A percentile compares a stretch with the other conserved stretches of the same genome.
phyloP scores from a whole-genome alignment of 768 basidiomycete species.

The Phlebiopsis flavidoalba region DNA sequence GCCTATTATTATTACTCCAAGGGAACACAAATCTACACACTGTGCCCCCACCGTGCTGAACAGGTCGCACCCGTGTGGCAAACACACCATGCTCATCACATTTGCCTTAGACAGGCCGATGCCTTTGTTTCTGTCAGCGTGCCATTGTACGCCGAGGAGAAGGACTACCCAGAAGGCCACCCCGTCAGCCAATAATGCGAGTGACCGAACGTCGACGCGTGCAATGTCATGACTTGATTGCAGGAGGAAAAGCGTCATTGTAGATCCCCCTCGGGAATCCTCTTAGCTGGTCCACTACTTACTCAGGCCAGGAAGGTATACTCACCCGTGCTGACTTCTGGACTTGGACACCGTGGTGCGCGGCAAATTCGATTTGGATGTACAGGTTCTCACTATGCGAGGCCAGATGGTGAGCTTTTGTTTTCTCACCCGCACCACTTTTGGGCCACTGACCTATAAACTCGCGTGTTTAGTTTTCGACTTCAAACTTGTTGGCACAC shows the following conservation, averaged over 20 bases:
- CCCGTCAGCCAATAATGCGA: slow-evolving; percentile 34
- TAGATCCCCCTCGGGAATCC: slow-evolving; percentile 52
- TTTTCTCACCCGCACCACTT: background rate
- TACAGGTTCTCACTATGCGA: slow-evolving; percentile 57
- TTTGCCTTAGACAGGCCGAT: slow-evolving; percentile 65
- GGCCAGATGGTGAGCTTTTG: slow-evolving; percentile 46
- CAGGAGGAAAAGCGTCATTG: slow-evolving; percentile 58
- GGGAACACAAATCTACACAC: slow-evolving; percentile 55
- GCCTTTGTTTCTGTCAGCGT: slow-evolving; percentile 64
- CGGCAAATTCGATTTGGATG: slow-evolving; percentile 60
- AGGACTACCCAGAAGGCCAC: slow-evolving; percentile 47
- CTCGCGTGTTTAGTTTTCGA: slow-evolving; percentile 9
- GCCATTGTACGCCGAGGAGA: slow-evolving; percentile 51
- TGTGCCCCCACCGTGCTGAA: slow-evolving; percentile 69
- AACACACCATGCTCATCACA: slow-evolving; percentile 53
- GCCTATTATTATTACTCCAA: slow-evolving; percentile 54
- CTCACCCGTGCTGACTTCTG: slow-evolving; percentile 51
- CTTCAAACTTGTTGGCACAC: background rate
- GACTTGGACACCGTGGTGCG: slow-evolving; percentile 53
- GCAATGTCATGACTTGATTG: slow-evolving; percentile 58
- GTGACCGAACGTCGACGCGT: slow-evolving; percentile 35
- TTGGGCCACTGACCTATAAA: background rate
- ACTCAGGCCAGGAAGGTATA: slow-evolving; percentile 47
- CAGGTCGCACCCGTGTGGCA: slow-evolving; percentile 50
- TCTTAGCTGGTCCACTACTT: slow-evolving; percentile 54